Evolutionary conservation across 768 basidiomycete species (phyloP), one percentile per base, ranked within the genome.

Genomic region (Brasilioporus rufonigricans): DNA sequence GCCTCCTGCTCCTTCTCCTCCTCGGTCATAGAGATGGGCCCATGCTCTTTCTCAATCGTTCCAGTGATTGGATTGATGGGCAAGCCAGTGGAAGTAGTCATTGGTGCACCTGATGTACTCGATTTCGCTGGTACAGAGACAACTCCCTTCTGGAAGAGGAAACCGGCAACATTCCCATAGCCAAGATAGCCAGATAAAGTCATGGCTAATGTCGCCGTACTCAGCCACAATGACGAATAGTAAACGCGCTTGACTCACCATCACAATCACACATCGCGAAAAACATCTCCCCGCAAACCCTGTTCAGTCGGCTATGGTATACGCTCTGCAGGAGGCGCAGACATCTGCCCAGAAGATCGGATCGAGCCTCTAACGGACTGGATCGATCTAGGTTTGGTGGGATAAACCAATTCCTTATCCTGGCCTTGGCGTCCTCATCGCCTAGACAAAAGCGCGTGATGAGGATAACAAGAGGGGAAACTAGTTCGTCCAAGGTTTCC

Each of bases 1-100:
- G 94, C 89, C 73, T 99, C 97, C 11, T 74, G 74, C 66, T 97
- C 93, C 70, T 96, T 97, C 77, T 99, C 96, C 67, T 95, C 94
- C 29, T 95, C 87, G 1, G 93, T 88, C 94, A 99, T 96, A 47
- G 83, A 73, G 7, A 68, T 69, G 18, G 76, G 63, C 44, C 73
- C 74, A 3, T 72, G 68, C 50, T 73, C 71, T 33, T 50, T 54
- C 51, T 78, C 73, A 7, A 77, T 80, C 13, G 84, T 84, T n/a
- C 93, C 93, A 1, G 94, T 96, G 66, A 92, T 94, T 2, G 91
- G 92, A 67, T 93, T 89, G 67, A 91, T 88, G 7, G 77, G 71
- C 26, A 75, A 71, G 18, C 77, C 77, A 9, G 65, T 48, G 10
- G 74, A 19, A 2, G 75, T 70, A 3, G 75, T 69, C 5, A 53